Base-by-base conservation (phyloP, 768 basidiomycete species). In the Termitomyces sp. region DNA sequence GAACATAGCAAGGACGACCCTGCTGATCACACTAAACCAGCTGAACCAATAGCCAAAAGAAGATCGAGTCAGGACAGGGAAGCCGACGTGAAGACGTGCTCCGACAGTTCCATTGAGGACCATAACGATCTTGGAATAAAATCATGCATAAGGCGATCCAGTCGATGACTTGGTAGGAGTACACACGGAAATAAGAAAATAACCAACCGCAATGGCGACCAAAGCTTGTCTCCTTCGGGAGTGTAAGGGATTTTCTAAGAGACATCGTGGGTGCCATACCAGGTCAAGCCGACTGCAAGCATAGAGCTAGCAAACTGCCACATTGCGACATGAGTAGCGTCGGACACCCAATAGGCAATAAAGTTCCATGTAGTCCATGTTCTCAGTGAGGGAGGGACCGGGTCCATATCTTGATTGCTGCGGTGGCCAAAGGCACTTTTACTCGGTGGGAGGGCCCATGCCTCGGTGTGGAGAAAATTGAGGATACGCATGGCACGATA, bases 21-120 rank as follows among this genome's bases (percentile, higher is more conserved):
- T 83, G 63, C 88, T 91, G 59, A 93, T 69, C 50, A 95, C 88
- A 59, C 83, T 85, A 70, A 93, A 93, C 72, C 92, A 94, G 68
- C 90, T 89, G 66, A 94, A 82, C 85, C 89, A 94, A 74, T 93
- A 94, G 2, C 93, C 93, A 64, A 94, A 91, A 0, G 89, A 92
- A 2, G 92, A 91, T 16, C 93, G 79, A 64, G 88, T 91, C n/a
- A 93, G 76, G 52, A 94, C 75, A 0, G 82, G 80, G 68, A 93
- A 93, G 0, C 88, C 83, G 28, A 93, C 75, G 64, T 91, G 90
- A 48, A 91, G 79, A 20, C 88, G 82, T 28, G 91, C 88, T 28
- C 92, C 90, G 30, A 84, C 79, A 5, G 87, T 85, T 51, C 92
- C 92, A 66, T 92, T 94, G 50, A 89, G 74, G 1, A 91, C 83